A percentile compares a stretch with the other conserved stretches of the same genome.
These are phyloP conservation scores for Huiozyma naganishii DNA, from an alignment of 805 yeast genomes.

Conservation along the genomic window DNA sequence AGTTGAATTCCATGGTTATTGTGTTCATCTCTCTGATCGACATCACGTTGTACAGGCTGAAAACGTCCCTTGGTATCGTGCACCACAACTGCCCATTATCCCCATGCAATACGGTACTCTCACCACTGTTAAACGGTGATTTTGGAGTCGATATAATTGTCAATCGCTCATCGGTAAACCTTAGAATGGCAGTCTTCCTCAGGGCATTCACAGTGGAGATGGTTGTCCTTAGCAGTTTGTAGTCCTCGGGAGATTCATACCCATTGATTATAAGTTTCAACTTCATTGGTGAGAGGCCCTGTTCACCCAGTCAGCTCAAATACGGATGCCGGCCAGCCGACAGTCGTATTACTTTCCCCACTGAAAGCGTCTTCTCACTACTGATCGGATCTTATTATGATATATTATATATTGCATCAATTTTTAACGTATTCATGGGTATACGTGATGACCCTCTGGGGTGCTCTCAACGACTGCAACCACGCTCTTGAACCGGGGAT, in stretches of 20 bases:
- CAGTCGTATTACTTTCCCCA: neutral
- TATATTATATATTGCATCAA: too few relatives aligned
- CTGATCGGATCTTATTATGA: neutral
- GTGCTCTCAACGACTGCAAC: too few relatives aligned
- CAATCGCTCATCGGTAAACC: conserved; percentile 24
- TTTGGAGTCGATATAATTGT: conserved; percentile 24
- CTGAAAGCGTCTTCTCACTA: neutral
- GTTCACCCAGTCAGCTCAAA: neutral
- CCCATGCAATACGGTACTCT: conserved; percentile 11
- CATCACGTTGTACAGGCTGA: conserved; percentile 17
- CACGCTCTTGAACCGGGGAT: too few relatives aligned
- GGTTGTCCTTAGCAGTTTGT: conserved; percentile 23
- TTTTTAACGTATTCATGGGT: too few relatives aligned
- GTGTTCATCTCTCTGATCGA: conserved; percentile 21
- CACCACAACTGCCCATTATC: conserved; percentile 28
- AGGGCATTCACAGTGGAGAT: conserved; percentile 23
- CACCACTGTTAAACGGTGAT: conserved; percentile 4
- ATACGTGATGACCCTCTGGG: too few relatives aligned
- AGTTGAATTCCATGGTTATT: conserved; percentile 24
- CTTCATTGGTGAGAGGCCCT: conserved; percentile 12
- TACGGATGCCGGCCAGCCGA: neutral
- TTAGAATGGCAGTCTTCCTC: conserved; percentile 24
- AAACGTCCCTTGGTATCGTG: conserved; percentile 24
- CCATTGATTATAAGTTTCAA: conserved; percentile 22
- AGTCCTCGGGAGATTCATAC: conserved; percentile 23